phyloP scores from a whole-genome alignment of 306 rosid genomes.

The Abrus precatorius region DNA sequence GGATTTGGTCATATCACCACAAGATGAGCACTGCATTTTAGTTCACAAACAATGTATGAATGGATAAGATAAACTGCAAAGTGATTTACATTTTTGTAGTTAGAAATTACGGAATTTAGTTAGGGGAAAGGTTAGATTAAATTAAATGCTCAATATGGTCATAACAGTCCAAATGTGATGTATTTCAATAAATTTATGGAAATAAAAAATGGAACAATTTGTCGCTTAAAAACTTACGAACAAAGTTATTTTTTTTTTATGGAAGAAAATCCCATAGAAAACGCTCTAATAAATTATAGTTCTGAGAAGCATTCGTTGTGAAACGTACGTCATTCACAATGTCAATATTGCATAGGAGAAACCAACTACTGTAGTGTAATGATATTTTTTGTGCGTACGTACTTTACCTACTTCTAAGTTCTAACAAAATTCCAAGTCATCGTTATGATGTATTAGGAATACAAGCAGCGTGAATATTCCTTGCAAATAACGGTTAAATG shows the following conservation, averaged over 20 bases:
- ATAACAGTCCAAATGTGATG: too few relatives aligned
- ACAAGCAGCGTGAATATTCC: not conserved
- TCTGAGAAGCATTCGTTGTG: not conserved
- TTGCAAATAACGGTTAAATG: not conserved
- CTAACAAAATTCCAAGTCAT: not conserved
- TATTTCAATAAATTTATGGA: too few relatives aligned
- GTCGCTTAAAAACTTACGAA: not conserved
- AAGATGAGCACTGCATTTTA: too few relatives aligned
- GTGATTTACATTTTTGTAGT: too few relatives aligned
- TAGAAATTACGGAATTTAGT: too few relatives aligned
- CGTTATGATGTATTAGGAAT: not conserved
- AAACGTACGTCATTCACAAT: not conserved
- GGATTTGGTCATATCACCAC: too few relatives aligned
- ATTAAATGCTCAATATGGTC: too few relatives aligned
- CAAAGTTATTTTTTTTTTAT: not conserved
- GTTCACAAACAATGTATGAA: too few relatives aligned
- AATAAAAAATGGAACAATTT: not conserved
- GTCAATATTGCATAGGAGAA: slow-evolving; percentile 1
- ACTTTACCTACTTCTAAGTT: not conserved
- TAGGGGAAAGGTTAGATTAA: too few relatives aligned
- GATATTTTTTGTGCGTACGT: not conserved
- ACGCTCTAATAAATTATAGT: not conserved
- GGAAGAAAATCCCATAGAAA: not conserved
- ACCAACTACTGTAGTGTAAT: not conserved
- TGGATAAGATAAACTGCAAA: too few relatives aligned